Base-by-base conservation (phyloP, 352 stramenopile species). In the Pythium guiyangense region DNA sequence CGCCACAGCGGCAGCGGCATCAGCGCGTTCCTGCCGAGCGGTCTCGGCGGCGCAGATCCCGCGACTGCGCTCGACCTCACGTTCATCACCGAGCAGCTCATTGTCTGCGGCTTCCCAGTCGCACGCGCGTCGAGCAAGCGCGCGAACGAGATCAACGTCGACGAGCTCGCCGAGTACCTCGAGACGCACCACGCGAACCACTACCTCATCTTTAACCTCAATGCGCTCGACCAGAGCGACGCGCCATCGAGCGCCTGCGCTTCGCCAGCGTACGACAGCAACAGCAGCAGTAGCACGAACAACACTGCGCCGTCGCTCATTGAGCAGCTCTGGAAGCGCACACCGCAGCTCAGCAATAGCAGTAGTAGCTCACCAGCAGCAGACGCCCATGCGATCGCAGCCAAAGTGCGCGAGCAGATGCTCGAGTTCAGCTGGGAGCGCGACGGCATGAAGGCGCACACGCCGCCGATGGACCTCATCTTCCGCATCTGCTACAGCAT, bases 401-500 rank as follows among this genome's bases (percentile, higher is more conserved):
- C 75, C 11, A 76, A 78, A 25, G 60, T 93, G 44, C 73, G 82
- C n/a, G 75, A 90, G 44, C 86, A 96, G 63, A 75, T 94, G 59
- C 69, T 94, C 53, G 86, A 96, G 53, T 94, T 93, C 59, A 77
- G 74, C 49, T 91, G 84, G 79, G 81, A 92, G 49, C 77, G 80
- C 4, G 78, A 90, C 54, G 79, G 76, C 5, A 90, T 94, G 77
- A 89, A 92, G 56, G 80, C 82, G 34, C 83, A 94, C 60, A 91
- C 84, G 42, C 84, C 84, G 12, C 78, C 84, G 2, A 69, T 90
- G 12, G 84, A 94, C 49, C 73, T 90, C 11, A 70, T 98, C 27
- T 92, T 97, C 60, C 77, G 92, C 43, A 90, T 97, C 42, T 98
- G 91, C 67, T 98, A 98, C 63, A 78, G 85, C 14, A 78, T 98